Base-by-base conservation (phyloP, 345 rosid genomes). In the Psidium friedrichsthalianum region DNA sequence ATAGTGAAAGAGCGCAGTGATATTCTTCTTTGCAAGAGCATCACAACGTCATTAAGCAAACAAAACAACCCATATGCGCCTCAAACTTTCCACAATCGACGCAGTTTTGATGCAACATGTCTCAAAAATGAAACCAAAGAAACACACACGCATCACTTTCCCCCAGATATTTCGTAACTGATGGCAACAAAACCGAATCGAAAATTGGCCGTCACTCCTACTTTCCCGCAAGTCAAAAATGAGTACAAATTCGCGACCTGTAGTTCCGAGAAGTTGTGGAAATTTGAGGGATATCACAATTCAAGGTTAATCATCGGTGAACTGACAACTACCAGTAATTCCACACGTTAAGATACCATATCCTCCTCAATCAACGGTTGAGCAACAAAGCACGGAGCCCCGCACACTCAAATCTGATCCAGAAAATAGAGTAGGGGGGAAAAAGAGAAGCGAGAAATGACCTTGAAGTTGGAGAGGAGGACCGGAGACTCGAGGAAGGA, bases 401-500 rank as follows among this genome's bases (percentile, higher is more conserved):
- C 47, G 78, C 47, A 9, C 16, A 40, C 47, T 1, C 78, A 22
- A 69, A 69, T 69, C 47, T 18, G 78, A 69, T 69, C 78, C 47
- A 18, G 21, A 69, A 36, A 64, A 69, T 3, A 8, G 44, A 69
- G 78, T 6, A 3, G 24, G 29, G 15, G 29, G 29, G 29, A 42
- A 5, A 32, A 36, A 36, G 51, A 56, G 86, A 56, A 21, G 74
- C 90, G 42, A 51, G 92, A 55, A 88, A 90, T 29, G n/a, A 97
- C 99, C 99, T 98, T 98, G 57, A 98, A 90, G 88, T 96, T 94
- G 83, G 99, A 98, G 85, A 98, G 95, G 74, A 98, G 92, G 87
- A 98, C 99, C 3, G 99, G 99, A 59, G 99, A 96, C 88, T 98
- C 99, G 89, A 98, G 83, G 88, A 96, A 96, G 82, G 99, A 94